Conservation (phyloP, 768 basidiomycete species). For the Chalciporus chontae region DNA sequence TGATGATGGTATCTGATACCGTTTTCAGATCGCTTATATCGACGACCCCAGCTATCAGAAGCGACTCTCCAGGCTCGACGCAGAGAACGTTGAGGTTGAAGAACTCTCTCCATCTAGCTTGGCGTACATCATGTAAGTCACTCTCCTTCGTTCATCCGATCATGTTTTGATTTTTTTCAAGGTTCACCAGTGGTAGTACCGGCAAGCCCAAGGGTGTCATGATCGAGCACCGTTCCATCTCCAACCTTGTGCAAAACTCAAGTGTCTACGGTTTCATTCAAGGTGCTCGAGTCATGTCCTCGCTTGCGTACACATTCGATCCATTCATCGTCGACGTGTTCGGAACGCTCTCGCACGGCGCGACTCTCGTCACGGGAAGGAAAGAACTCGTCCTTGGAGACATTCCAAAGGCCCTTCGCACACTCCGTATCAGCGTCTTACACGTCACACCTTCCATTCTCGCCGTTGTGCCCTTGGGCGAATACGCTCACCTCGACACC, state of each 20-base stretch:
- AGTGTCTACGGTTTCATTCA: slow-evolving; percentile 20
- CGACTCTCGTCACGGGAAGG: slow-evolving; percentile 18
- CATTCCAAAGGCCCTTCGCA: slow-evolving; percentile 24
- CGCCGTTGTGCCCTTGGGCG: slow-evolving; percentile 22
- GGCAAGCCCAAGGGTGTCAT: slow-evolving; percentile 24
- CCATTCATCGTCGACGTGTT: slow-evolving; percentile 20
- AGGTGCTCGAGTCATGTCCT: slow-evolving; percentile 26
- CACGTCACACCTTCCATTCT: slow-evolving; percentile 32
- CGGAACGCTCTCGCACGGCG: slow-evolving; percentile 18
- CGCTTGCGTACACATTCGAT: slow-evolving; percentile 29
- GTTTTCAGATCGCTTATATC: slow-evolving; percentile 20
- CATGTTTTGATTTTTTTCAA: no score
- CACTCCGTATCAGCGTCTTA: slow-evolving; percentile 25
- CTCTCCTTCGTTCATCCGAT: no score
- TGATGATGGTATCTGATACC: no score
- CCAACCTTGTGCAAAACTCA: slow-evolving; percentile 21
- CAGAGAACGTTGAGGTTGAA: slow-evolving; percentile 20
- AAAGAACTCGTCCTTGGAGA: slow-evolving; percentile 31
- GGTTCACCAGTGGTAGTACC: slow-evolving; percentile 20
- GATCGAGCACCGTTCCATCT: slow-evolving; percentile 21
- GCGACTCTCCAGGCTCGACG: slow-evolving; percentile 12
- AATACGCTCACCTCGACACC: slow-evolving; percentile 26
- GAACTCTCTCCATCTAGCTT: slow-evolving; percentile 20
- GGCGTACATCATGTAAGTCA: slow-evolving; percentile 23
- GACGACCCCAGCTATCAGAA: slow-evolving; percentile 28